Evolutionary conservation across 352 stramenopile species (phyloP), one percentile per base, ranked within the genome.

Genomic region (Globisporangium ultimum): DNA sequence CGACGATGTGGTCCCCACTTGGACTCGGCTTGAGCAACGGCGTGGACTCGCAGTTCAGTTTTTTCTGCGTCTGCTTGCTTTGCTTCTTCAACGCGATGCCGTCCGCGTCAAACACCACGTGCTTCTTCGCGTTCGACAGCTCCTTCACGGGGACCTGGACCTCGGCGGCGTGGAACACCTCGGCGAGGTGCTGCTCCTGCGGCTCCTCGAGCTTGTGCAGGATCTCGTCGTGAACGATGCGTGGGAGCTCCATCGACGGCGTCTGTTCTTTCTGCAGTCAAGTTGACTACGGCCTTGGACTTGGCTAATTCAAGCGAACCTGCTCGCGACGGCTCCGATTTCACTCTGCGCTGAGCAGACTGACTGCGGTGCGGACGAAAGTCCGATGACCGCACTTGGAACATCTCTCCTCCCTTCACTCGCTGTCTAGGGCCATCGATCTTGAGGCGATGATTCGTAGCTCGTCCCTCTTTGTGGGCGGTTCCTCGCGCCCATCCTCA

Each of bases 221-320:
- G 34, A 82, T 38, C 53, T 78, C 71, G 48, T 86, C 76, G 63
- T 86, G 71, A 48, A 68, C 56, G 48, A 75, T 61, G 4, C 63
- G 75, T 17, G 70, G 56, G 24, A 80, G 58, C 13, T 82, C 75
- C 75, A 85, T 85, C 24, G n/a, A n/a, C n/a, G 18, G 55, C 14
- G 36, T 51, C 45, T 51, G 38, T 43, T 58, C 40, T 41, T 17
- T 57, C 49, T 36, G 43, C 28, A 45, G 15, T 45, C 28, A 14
- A 34, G 21, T 45, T 17, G 42, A 54, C n/a, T n/a, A n/a, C 28
- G 60, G 38, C n/a, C 45, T 63, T 24, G 28, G 4, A 28, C 24
- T 8, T 32, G 11, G 41, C 12, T n/a, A n/a, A n/a, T n/a, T 8
- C 13, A 22, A 36, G n/a, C 8, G 42, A 51, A 7, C 10, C 18